Percentiles rank a stretch among this genome's conserved stretches.
phyloP scores from a whole-genome alignment of 1,139 yeast species.

The Yamadazyma aaseri region DNA sequence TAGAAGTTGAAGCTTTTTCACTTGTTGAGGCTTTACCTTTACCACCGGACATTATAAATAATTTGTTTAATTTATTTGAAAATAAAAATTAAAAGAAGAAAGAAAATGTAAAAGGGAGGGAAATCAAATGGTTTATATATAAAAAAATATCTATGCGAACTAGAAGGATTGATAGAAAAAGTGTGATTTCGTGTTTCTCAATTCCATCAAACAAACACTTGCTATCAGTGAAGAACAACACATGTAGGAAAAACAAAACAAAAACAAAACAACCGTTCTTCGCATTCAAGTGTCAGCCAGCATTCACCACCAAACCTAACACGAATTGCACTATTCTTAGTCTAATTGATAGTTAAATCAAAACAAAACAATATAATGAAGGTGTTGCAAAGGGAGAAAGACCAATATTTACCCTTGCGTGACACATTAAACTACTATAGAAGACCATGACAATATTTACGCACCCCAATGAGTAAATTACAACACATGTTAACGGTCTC shows the following conservation, averaged over 20 bases:
- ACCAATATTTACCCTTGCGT: constrained; percentile 1
- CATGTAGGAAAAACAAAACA: neutral
- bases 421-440: constrained; percentile 1
- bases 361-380: no score
- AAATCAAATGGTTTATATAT: constrained; percentile 6
- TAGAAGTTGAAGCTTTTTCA: constrained; percentile 53
- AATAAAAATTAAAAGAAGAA: constrained; percentile 6
- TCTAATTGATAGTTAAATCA: no score
- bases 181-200: neutral
- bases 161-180: neutral
- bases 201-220: no score
- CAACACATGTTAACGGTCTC: no score
- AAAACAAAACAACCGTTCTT: neutral
- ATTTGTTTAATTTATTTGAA: constrained; percentile 11
- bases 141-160: constrained; percentile 1
- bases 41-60: constrained; percentile 46
- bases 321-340: no score
- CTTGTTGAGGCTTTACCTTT: constrained; percentile 54
- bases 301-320: no score
- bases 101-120: constrained; percentile 5
- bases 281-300: no score
- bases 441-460: constrained; percentile 1
- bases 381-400: no score
- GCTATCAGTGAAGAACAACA: no score
- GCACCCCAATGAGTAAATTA: no score